These are phyloP conservation scores for Entrophospora sp. DNA, from an alignment of 192 early-diverging fungal species.

Conservation along the genomic window DNA sequence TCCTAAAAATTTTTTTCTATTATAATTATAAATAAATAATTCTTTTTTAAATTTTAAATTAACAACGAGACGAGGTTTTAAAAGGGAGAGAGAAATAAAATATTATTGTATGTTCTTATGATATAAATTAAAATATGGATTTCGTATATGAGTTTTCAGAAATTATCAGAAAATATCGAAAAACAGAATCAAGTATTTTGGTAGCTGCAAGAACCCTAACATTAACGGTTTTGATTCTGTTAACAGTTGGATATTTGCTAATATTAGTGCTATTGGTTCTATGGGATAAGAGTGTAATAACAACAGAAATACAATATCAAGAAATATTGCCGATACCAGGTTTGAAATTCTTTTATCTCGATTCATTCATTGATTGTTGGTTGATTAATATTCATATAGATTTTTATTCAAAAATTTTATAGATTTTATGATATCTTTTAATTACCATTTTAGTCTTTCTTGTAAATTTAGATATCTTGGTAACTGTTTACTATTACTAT, in stretches of 20 bases:
- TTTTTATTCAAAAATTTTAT: background rate
- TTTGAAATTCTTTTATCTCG: no score
- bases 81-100: no score
- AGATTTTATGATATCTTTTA: slow-evolving; percentile 3
- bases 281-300: background rate
- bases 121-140: background rate
- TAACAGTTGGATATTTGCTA: background rate
- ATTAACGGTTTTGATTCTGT: background rate
- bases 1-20: no score
- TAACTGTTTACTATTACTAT: background rate
- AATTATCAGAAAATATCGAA: slow-evolving; percentile 9
- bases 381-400: background rate
- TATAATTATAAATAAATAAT: no score
- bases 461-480: slow-evolving; percentile 4
- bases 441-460: slow-evolving; percentile 10
- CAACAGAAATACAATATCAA: background rate
- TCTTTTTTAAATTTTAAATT: no score
- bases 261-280: background rate
- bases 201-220: background rate
- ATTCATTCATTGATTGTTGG: no score
- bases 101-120: no score
- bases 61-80: no score
- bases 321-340: slow-evolving; percentile 3
- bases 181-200: background rate
- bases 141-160: background rate